phyloP scores from a whole-genome alignment of 1,139 yeast species.

The Geotrichum reessii region DNA sequence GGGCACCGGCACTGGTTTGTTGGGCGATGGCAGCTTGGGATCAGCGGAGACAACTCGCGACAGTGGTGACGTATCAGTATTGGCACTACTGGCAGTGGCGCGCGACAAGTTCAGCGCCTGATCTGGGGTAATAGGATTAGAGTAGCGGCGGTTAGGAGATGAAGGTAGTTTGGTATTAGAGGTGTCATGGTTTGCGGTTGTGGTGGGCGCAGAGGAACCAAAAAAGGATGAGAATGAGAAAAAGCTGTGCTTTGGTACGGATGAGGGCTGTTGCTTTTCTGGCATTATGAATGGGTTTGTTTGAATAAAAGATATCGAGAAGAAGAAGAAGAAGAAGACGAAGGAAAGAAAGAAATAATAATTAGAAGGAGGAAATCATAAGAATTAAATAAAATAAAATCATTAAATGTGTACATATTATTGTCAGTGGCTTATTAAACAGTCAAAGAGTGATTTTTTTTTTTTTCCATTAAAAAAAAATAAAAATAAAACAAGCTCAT shows the following conservation, averaged over 20 bases:
- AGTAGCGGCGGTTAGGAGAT: constrained; percentile 2
- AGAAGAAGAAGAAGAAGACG: no score
- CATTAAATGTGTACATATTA: no score
- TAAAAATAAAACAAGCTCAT: no score
- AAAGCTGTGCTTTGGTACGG: neutral
- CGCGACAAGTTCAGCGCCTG: constrained; percentile 38
- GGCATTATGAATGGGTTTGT: neutral
- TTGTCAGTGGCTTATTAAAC: no score
- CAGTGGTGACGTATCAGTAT: neutral
- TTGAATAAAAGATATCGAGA: no score
- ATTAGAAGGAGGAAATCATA: no score
- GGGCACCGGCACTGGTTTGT: neutral
- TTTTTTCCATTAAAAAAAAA: no score
- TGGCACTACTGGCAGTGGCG: constrained; percentile 18
- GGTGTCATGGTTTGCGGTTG: no score
- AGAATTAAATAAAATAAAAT: no score
- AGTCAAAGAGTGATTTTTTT: no score
- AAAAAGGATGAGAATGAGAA: neutral
- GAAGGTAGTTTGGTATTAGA: neutral
- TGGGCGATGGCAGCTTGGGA: neutral
- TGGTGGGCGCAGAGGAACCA: neutral
- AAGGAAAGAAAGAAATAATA: no score
- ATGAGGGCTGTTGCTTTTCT: neutral
- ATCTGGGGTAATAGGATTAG: constrained; percentile 30
- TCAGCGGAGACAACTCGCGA: neutral